Evolutionary conservation across 306 rosid species (phyloP), one percentile per base, ranked within the genome.

Genomic region (Fragaria iinumae): DNA sequence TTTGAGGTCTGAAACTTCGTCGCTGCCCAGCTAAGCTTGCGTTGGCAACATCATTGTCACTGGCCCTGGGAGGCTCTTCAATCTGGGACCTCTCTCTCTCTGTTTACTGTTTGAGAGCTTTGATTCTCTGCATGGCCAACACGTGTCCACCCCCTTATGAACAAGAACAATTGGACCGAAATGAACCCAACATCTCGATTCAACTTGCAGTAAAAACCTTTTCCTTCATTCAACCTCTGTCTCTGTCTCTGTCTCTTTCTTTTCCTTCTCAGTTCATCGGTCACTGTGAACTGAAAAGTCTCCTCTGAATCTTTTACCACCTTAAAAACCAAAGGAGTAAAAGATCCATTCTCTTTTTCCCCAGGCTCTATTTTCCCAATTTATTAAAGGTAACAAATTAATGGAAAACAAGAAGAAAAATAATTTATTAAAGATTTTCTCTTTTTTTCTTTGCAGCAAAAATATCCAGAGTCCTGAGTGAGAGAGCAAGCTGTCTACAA

Each of bases 41-140:
- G 87, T 86, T 90, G 92, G 87, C 92, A 83, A 81, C 80, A 86
- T 86, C 82, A 78, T 82, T 85, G 80, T 87, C 88, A 76, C 29
- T 80, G 72, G 56, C 76, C 83, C 52, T 56, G 56, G 69, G 66
- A 43, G 43, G 10, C 41, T 48, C 48, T 44, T 44, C 34, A 65
- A 20, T 66, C 27, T 60, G 81, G 77, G 82, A 18, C 74, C 70
- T 41, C 49, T 3, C 25, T 6, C 55, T 10, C 57, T 14, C 5
- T 6, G 68, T 63, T 21, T 23, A 1, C 11, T 43, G 45, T 43
- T 43, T 14, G 20, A 4, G 18, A 14, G 55, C 1, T 69, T 75
- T 78, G 80, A 74, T 82, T 76, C 67, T 39, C 71, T 86, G 89
- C 92, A 88, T 88, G 91, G 80, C 29, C 49, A 76, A 80, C 89